Base-by-base conservation (phyloP, 306 rosid genomes). In the Dryas drummondii region DNA sequence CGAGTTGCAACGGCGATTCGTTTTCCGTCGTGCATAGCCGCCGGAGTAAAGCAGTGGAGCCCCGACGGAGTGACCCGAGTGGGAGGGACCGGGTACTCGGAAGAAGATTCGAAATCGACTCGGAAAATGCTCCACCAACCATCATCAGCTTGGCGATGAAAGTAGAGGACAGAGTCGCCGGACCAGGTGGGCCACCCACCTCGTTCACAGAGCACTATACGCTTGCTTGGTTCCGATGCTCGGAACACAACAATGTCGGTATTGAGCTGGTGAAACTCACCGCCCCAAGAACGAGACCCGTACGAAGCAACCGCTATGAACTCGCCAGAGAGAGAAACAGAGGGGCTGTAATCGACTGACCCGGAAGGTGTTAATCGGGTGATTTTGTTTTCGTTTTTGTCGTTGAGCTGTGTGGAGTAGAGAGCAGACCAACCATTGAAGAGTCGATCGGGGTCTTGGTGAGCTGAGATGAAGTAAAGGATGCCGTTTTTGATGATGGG, bases 141-240 rank as follows among this genome's bases (percentile, higher is more conserved):
- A 45, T 91, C 93, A 0, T 89, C 88, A 1, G 88, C 90, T 54
- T 62, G 70, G 40, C 86, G 81, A 54, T 94, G 98, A 40, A 90
- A 94, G 79, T 83, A 94, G n/a, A 94, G 14, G 0, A 80, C 82
- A 0, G 87, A 71, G 57, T 91, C 96, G 4, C 84, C 84, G 9
- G 78, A 90, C 97, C 97, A 94, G 5, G 98, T 82, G 16, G 98
- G 98, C 97, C 98, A 94, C 10, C 98, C 96, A 1, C 98, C 98
- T 55, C 66, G 82, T 19, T 83, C 75, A 44, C 86, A 75, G 73
- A 88, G 75, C 4, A 72, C 66, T 0, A 82, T 27, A 0, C 96
- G 88, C 22, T 67, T 53, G 14, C 8, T 65, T 4, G 89, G 90
- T 2, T 78, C 53, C 0, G 87, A 81, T 0, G 71, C 83, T 7